Percentiles rank a stretch among this genome's conserved stretches.
These are phyloP conservation scores for Thielaviopsis cerberus DNA, from an alignment of 2,329 filamentous ascomycete genomes.

Conservation along the genomic window DNA sequence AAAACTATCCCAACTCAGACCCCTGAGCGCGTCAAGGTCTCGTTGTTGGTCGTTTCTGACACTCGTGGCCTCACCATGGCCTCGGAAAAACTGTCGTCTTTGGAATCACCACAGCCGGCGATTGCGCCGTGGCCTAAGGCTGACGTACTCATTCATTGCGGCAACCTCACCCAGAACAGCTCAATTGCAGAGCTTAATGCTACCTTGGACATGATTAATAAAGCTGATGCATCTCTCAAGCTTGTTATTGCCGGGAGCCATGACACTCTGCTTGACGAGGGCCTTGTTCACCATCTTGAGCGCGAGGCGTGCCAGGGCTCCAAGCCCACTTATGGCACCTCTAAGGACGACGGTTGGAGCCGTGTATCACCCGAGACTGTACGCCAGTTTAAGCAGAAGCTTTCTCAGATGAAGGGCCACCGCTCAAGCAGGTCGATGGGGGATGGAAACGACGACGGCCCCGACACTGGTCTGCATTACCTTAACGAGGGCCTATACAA, in stretches of 20 bases:
- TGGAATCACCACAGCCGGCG: background rate
- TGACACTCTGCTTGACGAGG: conserved; percentile 25
- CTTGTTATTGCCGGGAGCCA: conserved; percentile 34
- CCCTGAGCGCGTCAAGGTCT: background rate
- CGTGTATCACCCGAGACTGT: background rate
- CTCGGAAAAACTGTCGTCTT: background rate
- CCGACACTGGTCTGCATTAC: conserved; percentile 19
- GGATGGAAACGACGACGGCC: conserved; percentile 5
- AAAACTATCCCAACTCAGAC: background rate
- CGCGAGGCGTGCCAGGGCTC: background rate
- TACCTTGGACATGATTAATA: conserved; percentile 21
- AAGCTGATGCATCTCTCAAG: conserved; percentile 26
- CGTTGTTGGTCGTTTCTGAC: background rate
- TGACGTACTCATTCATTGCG: conserved; percentile 31
- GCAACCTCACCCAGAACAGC: conserved; percentile 29
- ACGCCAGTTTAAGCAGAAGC: conserved; percentile 18
- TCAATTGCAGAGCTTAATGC: conserved; percentile 22
- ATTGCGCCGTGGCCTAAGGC: conserved; percentile 11
- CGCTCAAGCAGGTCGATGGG: background rate
- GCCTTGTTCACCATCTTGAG: background rate
- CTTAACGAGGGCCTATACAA: conserved; percentile 25
- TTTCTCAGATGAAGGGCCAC: conserved; percentile 12
- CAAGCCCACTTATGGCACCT: conserved; percentile 13
- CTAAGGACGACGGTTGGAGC: conserved; percentile 1
- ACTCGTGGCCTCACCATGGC: background rate